A percentile compares a stretch with the other conserved stretches of the same genome.
These are phyloP conservation scores for Bretschneidera sinensis DNA, from an alignment of 345 rosid species.

Conservation along the genomic window DNA sequence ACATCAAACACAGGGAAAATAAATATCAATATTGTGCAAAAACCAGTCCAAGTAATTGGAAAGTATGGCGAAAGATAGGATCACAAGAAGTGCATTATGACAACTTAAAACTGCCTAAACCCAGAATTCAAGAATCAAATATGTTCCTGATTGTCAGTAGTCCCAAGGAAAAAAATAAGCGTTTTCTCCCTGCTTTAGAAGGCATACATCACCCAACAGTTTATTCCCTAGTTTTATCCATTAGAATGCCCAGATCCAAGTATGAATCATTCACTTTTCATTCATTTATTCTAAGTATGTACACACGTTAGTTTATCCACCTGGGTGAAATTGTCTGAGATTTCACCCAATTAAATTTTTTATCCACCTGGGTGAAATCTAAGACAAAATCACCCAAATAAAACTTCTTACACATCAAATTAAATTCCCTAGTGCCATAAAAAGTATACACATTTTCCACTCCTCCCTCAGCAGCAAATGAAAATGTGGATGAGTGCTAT, in stretches of 20 bases:
- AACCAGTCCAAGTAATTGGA: not conserved
- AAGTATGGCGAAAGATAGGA: not conserved
- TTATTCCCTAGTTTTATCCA: not conserved
- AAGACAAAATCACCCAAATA: too few relatives aligned
- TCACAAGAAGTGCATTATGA: too few relatives aligned
- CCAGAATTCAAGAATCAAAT: too few relatives aligned
- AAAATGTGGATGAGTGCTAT: not conserved
- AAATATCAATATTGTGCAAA: not conserved
- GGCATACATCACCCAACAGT: not conserved
- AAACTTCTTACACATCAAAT: too few relatives aligned
- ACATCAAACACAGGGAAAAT: conserved; percentile 3
- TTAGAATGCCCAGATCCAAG: too few relatives aligned
- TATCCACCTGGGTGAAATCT: too few relatives aligned
- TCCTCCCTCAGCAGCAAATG: not conserved
- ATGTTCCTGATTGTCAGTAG: not conserved
- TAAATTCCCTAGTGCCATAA: not conserved
- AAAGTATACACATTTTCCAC: not conserved
- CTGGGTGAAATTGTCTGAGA: too few relatives aligned
- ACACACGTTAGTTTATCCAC: not conserved
- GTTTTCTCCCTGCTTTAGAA: too few relatives aligned
- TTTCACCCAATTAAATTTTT: too few relatives aligned
- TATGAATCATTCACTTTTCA: not conserved
- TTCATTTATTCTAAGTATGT: not conserved
- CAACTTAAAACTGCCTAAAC: too few relatives aligned
- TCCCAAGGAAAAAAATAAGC: too few relatives aligned